Evolutionary conservation across 305 asterid species (phyloP).

Genomic region (Fraxinus albicans): DNA sequence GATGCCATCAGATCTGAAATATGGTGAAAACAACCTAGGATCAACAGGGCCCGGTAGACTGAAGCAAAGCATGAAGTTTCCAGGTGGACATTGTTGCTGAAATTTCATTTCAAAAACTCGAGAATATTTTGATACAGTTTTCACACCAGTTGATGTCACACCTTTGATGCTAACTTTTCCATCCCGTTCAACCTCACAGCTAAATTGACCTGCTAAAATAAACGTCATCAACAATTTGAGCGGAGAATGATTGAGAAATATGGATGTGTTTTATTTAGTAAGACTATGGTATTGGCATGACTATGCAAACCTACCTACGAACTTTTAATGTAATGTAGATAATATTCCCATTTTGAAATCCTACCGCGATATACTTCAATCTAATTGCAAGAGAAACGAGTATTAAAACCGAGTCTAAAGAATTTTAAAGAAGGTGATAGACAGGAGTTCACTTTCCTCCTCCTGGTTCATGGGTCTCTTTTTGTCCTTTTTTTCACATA

Average conservation of each 20-base stretch:
- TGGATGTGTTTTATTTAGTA: neutral
- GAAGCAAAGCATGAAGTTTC: conserved; percentile 74
- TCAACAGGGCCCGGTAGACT: conserved; percentile 86
- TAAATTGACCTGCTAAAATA: conserved; percentile 58
- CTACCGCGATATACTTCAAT: neutral
- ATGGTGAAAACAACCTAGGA: conserved; percentile 62
- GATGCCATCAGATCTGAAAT: conserved; percentile 72
- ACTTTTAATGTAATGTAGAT: neutral
- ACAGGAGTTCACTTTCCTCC: neutral
- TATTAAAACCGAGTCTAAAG: neutral
- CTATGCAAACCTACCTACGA: neutral
- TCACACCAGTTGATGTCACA: conserved; percentile 68
- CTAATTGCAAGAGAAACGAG: neutral
- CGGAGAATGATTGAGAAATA: neutral
- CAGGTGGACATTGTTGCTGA: conserved; percentile 80
- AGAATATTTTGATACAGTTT: conserved; percentile 43
- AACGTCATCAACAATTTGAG: neutral
- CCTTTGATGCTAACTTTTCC: conserved; percentile 73
- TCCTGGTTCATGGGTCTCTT: neutral
- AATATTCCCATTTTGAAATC: neutral
- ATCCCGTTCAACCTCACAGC: conserved; percentile 56
- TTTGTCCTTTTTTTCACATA: too few species aligned
- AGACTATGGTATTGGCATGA: neutral
- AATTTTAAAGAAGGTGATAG: neutral
- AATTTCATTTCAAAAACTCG: conserved; percentile 70